Percentiles rank a stretch among this genome's conserved stretches.
phyloP scores from a whole-genome alignment of 78 protist species.

The Isochrysis galbana region DNA sequence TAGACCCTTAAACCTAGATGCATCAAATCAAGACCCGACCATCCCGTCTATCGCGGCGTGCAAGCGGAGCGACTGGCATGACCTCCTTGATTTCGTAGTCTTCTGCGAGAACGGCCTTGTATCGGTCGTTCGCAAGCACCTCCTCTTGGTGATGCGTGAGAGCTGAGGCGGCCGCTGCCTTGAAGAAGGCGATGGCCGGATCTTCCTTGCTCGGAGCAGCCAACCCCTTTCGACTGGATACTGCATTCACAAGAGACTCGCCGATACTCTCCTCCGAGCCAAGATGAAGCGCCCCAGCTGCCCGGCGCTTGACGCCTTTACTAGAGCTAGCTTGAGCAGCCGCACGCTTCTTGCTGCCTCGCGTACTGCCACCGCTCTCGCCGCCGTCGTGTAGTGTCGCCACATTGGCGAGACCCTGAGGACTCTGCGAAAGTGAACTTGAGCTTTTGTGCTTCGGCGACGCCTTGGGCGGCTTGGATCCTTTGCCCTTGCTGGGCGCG shows the following conservation, averaged over 20 bases:
- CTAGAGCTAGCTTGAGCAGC: not conserved
- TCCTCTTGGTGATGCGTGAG: not conserved
- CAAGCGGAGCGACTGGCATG: no score
- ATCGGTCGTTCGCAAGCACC: not conserved
- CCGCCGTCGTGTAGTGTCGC: not conserved
- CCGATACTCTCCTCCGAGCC: not conserved
- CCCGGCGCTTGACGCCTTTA: not conserved
- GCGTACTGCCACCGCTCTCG: not conserved
- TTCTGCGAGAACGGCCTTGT: not conserved
- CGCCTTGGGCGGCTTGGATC: no score
- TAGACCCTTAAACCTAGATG: no score
- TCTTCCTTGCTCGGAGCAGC: not conserved
- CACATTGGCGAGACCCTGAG: not conserved
- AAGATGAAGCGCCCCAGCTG: not conserved
- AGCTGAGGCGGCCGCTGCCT: not conserved
- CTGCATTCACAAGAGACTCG: not conserved
- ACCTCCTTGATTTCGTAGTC: not conserved
- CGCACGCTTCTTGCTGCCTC: not conserved
- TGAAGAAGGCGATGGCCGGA: not conserved
- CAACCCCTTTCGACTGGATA: not conserved
- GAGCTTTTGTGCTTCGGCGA: not conserved
- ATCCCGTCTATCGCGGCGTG: no score
- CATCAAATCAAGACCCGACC: no score
- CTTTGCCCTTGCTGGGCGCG: not conserved
- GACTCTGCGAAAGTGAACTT: not conserved